Percentiles rank a stretch among this genome's conserved stretches.
Evolutionary conservation across 139 green algal species (phyloP).

Genomic region (Astrephomene gubernaculifera): DNA sequence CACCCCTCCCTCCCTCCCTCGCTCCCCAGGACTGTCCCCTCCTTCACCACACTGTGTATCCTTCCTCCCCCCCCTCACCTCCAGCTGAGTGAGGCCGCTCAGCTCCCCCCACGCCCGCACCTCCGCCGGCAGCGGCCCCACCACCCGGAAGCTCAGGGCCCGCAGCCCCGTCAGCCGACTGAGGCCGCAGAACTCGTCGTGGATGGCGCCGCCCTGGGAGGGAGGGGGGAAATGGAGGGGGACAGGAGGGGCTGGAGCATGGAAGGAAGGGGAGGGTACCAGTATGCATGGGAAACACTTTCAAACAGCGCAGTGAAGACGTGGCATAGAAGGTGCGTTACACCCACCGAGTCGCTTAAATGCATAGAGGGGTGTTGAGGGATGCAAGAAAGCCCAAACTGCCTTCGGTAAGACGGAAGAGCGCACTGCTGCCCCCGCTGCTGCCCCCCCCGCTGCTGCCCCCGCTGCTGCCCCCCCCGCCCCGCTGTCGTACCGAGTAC

Average conservation of each 20-base stretch:
- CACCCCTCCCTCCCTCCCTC: not conserved
- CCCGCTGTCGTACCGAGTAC: constrained; percentile 6
- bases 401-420: too few relatives aligned
- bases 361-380: too few relatives aligned
- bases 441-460: not conserved
- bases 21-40: not conserved
- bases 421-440: too few relatives aligned
- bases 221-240: not conserved
- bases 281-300: too few relatives aligned
- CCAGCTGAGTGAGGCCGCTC: constrained; percentile 30
- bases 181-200: constrained; percentile 49
- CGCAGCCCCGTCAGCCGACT: constrained; percentile 27
- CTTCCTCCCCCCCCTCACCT: not conserved
- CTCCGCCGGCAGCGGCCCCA: constrained; percentile 44
- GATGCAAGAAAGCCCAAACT: too few relatives aligned
- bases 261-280: too few relatives aligned
- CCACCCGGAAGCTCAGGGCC: constrained; percentile 40
- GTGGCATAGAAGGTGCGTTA: too few relatives aligned
- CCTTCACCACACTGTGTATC: not conserved
- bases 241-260: not conserved
- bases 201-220: constrained; percentile 30
- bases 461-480: not conserved
- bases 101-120: constrained; percentile 31
- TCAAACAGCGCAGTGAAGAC: too few relatives aligned
- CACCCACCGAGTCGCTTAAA: too few relatives aligned